Evolutionary conservation across 2,329 filamentous ascomycete genomes (phyloP), one percentile per base, ranked within the genome.

Genomic region (Sphaerulina vaccinii): DNA sequence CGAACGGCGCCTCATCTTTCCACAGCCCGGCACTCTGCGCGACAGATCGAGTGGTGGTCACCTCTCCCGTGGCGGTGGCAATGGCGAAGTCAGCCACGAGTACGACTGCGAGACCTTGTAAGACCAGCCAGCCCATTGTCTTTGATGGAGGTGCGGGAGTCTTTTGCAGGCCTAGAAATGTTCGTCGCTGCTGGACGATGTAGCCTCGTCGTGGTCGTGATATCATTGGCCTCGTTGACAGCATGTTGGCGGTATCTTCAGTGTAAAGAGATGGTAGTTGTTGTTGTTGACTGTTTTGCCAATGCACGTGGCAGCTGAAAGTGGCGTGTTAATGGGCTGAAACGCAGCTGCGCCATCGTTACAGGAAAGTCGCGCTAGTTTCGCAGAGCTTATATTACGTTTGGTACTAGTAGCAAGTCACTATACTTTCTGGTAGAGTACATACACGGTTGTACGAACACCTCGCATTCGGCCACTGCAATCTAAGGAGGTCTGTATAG

Each of bases 101-200:
- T 15, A 70, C 68, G 5, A 70, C 54, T 1, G 53, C 62, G 13
- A 70, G 56, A 10, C 68, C 67, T 57, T 69, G 66, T 1, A 61
- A 45, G 15, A 69, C 68, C 9, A 70, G 60, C 32, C 59, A 64
- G n/a, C 59, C 66, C 58, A 67, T 66, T 39, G 62, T 61, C 13
- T 56, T 52, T 18, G 65, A 62, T 15, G 58, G 58, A 2, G 65
- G 66, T 9, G 66, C 51, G 19, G 64, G 63, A 5, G 66, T 58
- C 2, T 63, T 62, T 22, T 64, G 65, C 2, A 68, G 56, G 22
- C 59, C 61, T 15, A 68, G 52, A 49, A 69, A 68, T 4, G 57
- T 63, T 13, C 67, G 62, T 13, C 54, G 55, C 46, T 64, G 64
- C 18, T 32, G 40, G 9, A 51, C 29, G 21, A 21, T 38, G 38